phyloP scores from a whole-genome alignment of 441 rosid species.

The Gossypium gossypioides region DNA sequence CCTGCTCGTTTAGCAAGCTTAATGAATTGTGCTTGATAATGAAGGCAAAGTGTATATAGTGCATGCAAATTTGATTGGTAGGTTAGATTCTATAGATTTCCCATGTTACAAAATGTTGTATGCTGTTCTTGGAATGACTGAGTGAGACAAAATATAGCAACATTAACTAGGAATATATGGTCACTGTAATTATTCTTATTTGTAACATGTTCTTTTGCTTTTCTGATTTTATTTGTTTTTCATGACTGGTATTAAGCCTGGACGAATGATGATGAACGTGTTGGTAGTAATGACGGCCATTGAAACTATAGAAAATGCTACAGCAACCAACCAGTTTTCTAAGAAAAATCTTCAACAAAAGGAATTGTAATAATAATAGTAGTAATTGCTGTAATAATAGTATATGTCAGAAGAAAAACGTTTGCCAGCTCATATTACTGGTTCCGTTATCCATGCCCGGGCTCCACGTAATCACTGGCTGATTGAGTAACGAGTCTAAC shows the following conservation, averaged over 20 bases:
- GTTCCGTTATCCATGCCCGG: background rate
- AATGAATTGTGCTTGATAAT: background rate
- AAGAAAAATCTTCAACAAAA: background rate
- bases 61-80: slow-evolving; percentile 8
- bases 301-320: background rate
- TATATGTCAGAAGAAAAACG: background rate
- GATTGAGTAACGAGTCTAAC: background rate
- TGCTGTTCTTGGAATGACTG: slow-evolving; percentile 25
- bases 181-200: background rate
- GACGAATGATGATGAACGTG: background rate
- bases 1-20: background rate
- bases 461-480: background rate
- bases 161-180: background rate
- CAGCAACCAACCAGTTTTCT: background rate
- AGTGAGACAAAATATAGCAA: slow-evolving; percentile 32
- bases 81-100: background rate
- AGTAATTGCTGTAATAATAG: background rate
- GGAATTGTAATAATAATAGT: background rate
- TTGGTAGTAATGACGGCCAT: background rate
- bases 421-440: slow-evolving; percentile 37
- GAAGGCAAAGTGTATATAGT: slow-evolving; percentile 2
- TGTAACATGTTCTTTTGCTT: background rate
- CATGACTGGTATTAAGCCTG: background rate
- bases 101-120: slow-evolving; percentile 1
- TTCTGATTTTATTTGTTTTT: background rate